phyloP scores from a whole-genome alignment of 805 yeast species.

The Ogataea philodendri region DNA sequence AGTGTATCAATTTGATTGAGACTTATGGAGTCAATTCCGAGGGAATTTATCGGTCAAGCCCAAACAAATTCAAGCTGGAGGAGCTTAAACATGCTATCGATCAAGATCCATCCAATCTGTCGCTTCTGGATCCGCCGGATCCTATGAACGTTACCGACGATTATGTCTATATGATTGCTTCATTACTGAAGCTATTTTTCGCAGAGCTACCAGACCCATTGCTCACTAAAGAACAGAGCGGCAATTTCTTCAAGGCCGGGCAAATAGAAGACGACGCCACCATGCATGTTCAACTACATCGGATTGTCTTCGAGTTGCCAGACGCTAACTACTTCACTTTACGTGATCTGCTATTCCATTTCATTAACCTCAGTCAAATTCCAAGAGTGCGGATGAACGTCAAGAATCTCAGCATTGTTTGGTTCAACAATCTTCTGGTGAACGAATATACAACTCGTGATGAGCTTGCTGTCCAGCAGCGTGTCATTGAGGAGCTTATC shows the following conservation, averaged over 20 bases:
- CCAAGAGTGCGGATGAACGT: conserved; percentile 81
- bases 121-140: conserved; percentile 49
- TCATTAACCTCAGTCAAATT: conserved; percentile 35
- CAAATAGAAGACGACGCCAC: conserved; percentile 56
- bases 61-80: conserved; percentile 71
- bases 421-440: conserved; percentile 89
- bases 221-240: conserved; percentile 60
- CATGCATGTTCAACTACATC: conserved; percentile 76
- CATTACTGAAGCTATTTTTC: conserved; percentile 80
- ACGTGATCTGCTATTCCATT: conserved; percentile 80
- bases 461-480: conserved; percentile 31
- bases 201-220: conserved; percentile 84
- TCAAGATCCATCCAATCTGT: conserved; percentile 64
- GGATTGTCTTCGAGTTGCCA: conserved; percentile 82
- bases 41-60: conserved; percentile 86
- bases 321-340: conserved; percentile 95
- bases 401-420: conserved; percentile 79
- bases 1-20: conserved; percentile 85
- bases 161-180: conserved; percentile 85
- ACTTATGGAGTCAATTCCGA: conserved; percentile 79
- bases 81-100: conserved; percentile 71
- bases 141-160: conserved; percentile 64
- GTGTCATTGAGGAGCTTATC: conserved; percentile 86
- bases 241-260: conserved; percentile 65
- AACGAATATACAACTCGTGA: conserved; percentile 63